Conservation (phyloP, 495 filamentous ascomycete species). For the Beverwykella pulmonaria region DNA sequence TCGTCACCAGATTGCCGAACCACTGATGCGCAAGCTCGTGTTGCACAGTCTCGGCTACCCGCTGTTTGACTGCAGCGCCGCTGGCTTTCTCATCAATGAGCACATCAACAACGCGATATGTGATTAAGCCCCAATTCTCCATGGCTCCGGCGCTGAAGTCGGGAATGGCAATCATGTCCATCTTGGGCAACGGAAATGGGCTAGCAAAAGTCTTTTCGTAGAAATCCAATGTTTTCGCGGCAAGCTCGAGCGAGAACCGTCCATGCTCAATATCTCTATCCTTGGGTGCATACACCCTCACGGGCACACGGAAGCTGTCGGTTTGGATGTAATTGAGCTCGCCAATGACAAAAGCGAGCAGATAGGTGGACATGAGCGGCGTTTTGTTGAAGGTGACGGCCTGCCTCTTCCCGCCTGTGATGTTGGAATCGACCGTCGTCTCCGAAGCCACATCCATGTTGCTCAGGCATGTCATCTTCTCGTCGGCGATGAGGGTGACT, state of each 20-base stretch:
- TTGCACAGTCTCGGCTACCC: conserved; percentile 91
- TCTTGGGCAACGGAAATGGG: conserved; percentile 74
- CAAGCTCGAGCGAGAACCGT: conserved; percentile 68
- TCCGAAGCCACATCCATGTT: conserved; percentile 78
- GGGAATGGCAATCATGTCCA: conserved; percentile 98
- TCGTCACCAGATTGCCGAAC: conserved; percentile 98
- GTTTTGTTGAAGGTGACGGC: conserved; percentile 73
- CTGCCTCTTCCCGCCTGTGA: conserved; percentile 62
- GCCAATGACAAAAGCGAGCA: conserved; percentile 74
- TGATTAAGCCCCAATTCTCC: conserved; percentile 99
- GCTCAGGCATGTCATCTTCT: conserved; percentile 72
- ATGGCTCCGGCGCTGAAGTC: conserved; percentile 94
- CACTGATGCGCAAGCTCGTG: conserved; percentile 98
- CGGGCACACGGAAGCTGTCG: conserved; percentile 70
- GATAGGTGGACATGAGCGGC: conserved; percentile 77
- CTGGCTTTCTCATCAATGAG: conserved; percentile 90
- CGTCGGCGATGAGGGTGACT: conserved; percentile 72
- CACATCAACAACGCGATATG: conserved; percentile 89
- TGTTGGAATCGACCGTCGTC: conserved; percentile 59
- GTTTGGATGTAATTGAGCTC: conserved; percentile 77
- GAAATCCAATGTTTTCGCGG: conserved; percentile 67
- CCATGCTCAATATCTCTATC: conserved; percentile 68
- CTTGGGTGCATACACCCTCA: conserved; percentile 69
- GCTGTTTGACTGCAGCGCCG: conserved; percentile 88
- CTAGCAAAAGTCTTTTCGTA: conserved; percentile 78